phyloP scores from a whole-genome alignment of 805 yeast genomes.

The Starmerella bombicola region DNA sequence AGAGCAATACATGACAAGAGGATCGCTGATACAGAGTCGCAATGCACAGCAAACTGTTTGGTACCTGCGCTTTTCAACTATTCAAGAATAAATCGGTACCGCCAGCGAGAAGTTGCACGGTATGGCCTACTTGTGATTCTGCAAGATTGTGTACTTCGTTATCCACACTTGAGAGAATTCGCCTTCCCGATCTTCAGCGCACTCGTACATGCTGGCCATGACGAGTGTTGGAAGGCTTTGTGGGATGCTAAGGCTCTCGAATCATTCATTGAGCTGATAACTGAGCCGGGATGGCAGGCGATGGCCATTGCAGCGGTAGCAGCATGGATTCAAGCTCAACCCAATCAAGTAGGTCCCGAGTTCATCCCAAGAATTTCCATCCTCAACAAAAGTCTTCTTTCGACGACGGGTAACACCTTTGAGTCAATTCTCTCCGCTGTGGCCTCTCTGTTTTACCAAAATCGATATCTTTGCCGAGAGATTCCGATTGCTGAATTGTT shows the following conservation, averaged over 20 bases:
- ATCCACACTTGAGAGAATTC: slow-evolving; percentile 40
- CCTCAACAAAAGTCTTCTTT: slow-evolving; percentile 7
- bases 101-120: slow-evolving; percentile 37
- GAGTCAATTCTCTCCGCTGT: slow-evolving; percentile 17
- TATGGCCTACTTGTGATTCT: slow-evolving; percentile 39
- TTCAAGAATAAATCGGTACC: slow-evolving; percentile 36
- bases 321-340: slow-evolving; percentile 27
- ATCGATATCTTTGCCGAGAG: slow-evolving; percentile 8
- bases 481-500: slow-evolving; percentile 9
- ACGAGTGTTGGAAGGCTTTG: slow-evolving; percentile 31
- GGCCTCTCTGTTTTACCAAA: slow-evolving; percentile 12
- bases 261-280: slow-evolving; percentile 32
- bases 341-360: slow-evolving; percentile 12
- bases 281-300: slow-evolving; percentile 47
- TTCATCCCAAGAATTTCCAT: slow-evolving; percentile 2
- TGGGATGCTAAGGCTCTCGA: slow-evolving; percentile 32
- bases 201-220: slow-evolving; percentile 36
- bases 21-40: slow-evolving; percentile 16
- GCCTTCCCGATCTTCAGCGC: slow-evolving; percentile 43
- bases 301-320: slow-evolving; percentile 41
- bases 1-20: slow-evolving; percentile 16
- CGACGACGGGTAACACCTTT: slow-evolving; percentile 8
- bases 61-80: slow-evolving; percentile 42
- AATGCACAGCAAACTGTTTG: slow-evolving; percentile 35
- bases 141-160: slow-evolving; percentile 31